Evolutionary conservation across 495 filamentous ascomycete genomes (phyloP).

Genomic region (Talaromyces wortmannii): DNA sequence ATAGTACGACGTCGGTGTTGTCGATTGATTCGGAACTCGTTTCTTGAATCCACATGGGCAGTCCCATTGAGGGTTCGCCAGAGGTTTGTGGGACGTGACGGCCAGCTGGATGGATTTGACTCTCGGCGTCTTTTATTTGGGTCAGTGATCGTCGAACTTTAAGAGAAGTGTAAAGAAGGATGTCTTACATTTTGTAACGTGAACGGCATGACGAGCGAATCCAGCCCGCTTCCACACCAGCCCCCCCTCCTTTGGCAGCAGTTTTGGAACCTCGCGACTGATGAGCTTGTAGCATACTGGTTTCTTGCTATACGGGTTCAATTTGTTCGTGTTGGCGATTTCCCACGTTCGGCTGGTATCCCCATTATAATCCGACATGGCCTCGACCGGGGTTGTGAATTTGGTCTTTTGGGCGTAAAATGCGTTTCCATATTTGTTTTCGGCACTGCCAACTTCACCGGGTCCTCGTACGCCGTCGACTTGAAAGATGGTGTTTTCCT

Average conservation of each 20-base stretch:
- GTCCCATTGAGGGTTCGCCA: slow-evolving; percentile 69
- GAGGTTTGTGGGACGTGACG: slow-evolving; percentile 92
- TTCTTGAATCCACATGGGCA: slow-evolving; percentile 72
- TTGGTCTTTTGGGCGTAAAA: slow-evolving; percentile 88
- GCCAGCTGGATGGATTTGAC: slow-evolving; percentile 86
- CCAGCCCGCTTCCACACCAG: slow-evolving; percentile 92
- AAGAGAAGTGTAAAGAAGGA: background rate
- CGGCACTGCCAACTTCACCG: slow-evolving; percentile 66
- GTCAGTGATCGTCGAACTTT: background rate
- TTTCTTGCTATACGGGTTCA: slow-evolving; percentile 82
- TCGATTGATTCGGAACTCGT: slow-evolving; percentile 67
- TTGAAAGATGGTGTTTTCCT: slow-evolving; percentile 79
- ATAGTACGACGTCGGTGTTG: slow-evolving; percentile 84
- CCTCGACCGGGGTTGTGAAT: slow-evolving; percentile 63
- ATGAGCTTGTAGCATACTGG: slow-evolving; percentile 89
- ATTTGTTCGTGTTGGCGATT: slow-evolving; percentile 75
- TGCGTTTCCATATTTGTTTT: slow-evolving; percentile 92
- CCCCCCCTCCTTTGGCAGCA: slow-evolving; percentile 79
- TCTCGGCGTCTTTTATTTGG: slow-evolving; percentile 52
- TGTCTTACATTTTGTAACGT: slow-evolving; percentile 80
- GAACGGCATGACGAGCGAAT: slow-evolving; percentile 85
- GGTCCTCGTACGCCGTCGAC: slow-evolving; percentile 61
- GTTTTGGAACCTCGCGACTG: slow-evolving; percentile 68
- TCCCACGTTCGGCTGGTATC: slow-evolving; percentile 82
- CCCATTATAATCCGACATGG: slow-evolving; percentile 77